A percentile compares a stretch with the other conserved stretches of the same genome.
Conservation (phyloP, 208 protist species). For the Leishmania gerbilli region DNA sequence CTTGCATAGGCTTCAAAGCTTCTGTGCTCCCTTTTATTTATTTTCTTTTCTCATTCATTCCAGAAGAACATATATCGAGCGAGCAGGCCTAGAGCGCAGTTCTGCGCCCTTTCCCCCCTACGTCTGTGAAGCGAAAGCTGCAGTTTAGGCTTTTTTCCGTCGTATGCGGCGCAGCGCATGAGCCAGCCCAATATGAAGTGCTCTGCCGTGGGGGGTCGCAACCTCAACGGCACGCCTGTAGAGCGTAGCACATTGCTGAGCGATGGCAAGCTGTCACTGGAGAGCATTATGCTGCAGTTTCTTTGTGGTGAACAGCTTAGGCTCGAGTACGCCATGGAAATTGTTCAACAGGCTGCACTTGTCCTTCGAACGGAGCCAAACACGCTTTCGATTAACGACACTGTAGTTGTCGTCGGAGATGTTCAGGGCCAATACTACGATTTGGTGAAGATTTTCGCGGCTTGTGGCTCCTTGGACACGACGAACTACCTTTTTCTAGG, state of each 20-base stretch:
- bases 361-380: conserved; percentile 68
- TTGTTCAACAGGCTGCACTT: conserved; percentile 56
- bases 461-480: conserved; percentile 58
- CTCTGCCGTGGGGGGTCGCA: neutral
- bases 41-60: neutral
- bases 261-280: conserved; percentile 21
- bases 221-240: neutral
- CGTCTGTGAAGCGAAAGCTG: neutral
- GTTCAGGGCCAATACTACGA: conserved; percentile 95
- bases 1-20: neutral
- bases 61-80: neutral
- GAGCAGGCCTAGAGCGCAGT: neutral
- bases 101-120: neutral
- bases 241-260: neutral
- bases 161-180: neutral
- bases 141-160: neutral
- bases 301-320: conserved; percentile 51
- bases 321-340: conserved; percentile 51
- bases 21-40: neutral
- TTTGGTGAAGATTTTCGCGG: conserved; percentile 79
- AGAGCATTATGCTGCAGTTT: conserved; percentile 67
- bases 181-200: neutral
- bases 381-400: conserved; percentile 46
- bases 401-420: conserved; percentile 92
- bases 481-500: conserved; percentile 98